A percentile compares a stretch with the other conserved stretches of the same genome.
Conservation (phyloP, 164 flowering plant genomes). For the Chloranthus sessilifolius region DNA sequence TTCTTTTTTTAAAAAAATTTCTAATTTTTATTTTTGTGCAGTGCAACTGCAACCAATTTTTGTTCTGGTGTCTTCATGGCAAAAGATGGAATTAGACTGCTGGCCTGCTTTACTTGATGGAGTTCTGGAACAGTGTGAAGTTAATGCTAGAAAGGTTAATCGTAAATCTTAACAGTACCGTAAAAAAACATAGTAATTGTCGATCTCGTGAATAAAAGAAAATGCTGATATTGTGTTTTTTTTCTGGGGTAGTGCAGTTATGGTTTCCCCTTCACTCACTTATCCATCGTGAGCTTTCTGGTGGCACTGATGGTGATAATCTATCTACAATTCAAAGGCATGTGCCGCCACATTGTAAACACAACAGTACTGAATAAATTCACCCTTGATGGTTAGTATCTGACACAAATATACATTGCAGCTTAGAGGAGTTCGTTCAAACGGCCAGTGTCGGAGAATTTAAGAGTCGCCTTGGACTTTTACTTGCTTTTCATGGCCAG, state of each 20-base stretch:
- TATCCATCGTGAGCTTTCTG: conserved; percentile 36
- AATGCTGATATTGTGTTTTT: not conserved
- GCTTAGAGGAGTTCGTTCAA: conserved; percentile 77
- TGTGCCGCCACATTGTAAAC: conserved; percentile 10
- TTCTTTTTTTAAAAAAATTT: no score
- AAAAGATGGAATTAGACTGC: conserved; percentile 72
- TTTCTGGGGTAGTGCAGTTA: conserved; percentile 41
- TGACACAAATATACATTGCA: conserved; percentile 30
- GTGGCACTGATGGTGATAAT: conserved; percentile 31
- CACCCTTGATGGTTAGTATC: not conserved
- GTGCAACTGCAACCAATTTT: conserved; percentile 58
- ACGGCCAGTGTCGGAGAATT: conserved; percentile 87
- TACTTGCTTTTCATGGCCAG: conserved; percentile 81
- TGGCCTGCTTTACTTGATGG: conserved; percentile 86
- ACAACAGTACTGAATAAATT: no score
- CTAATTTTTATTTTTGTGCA: no score
- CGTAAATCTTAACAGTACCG: no score
- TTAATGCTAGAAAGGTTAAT: conserved; percentile 73
- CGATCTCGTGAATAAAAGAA: no score
- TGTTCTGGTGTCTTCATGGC: conserved; percentile 59
- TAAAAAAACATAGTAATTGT: no score
- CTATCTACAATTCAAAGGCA: conserved; percentile 54
- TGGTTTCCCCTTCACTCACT: conserved; percentile 90
- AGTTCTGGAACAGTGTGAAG: conserved; percentile 60
- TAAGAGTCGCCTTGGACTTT: conserved; percentile 73